These are phyloP conservation scores for Elsinoe perseae DNA, from an alignment of 2,329 filamentous ascomycete genomes.

Conservation along the genomic window DNA sequence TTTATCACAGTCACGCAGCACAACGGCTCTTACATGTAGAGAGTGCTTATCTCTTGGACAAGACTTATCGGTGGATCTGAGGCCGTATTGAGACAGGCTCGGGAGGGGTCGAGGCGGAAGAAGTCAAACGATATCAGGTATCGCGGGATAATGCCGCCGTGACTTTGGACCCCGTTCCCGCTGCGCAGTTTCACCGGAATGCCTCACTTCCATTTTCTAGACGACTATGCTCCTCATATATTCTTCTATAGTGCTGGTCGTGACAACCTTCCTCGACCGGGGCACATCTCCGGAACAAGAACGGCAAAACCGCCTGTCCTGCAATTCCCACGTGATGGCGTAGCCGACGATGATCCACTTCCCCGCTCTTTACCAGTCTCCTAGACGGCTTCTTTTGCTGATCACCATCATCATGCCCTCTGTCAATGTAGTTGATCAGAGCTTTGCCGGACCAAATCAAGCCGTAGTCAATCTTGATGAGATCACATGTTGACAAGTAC, in stretches of 20 bases:
- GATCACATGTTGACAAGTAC: background rate
- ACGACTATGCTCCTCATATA: no score
- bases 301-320: background rate
- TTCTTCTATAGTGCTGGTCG: no score
- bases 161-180: background rate
- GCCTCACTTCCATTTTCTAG: no score
- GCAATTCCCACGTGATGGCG: background rate
- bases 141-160: background rate
- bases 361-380: slow-evolving; percentile 3
- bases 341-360: background rate
- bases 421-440: background rate
- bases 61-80: background rate
- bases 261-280: no score
- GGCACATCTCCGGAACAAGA: background rate
- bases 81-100: background rate
- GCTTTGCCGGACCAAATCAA: background rate
- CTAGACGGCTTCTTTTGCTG: background rate
- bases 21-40: no score
- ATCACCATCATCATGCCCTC: slow-evolving; percentile 5
- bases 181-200: no score
- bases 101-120: background rate
- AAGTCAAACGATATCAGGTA: background rate
- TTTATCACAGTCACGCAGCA: no score
- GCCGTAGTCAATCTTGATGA: slow-evolving; percentile 1
- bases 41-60: background rate